Evolutionary conservation across 345 rosid genomes (phyloP).

Genomic region (Conringia planisiliqua): DNA sequence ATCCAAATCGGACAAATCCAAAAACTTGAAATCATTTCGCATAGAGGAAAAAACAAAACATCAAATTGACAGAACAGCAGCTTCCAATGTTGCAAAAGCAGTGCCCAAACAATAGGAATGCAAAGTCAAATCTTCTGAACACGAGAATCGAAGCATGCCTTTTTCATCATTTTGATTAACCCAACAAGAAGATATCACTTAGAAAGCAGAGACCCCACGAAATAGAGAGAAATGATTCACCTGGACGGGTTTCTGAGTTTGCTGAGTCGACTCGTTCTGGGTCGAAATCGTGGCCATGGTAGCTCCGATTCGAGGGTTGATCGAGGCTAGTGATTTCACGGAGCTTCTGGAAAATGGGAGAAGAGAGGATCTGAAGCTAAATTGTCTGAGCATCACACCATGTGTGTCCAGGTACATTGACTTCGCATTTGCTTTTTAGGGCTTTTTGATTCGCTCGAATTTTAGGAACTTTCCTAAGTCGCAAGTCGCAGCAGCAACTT

Average conservation of each 20-base stretch:
- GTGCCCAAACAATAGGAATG: constrained; percentile 1
- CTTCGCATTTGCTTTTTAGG: constrained; percentile 8
- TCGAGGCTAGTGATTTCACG: not conserved
- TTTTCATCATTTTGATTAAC: constrained; percentile 15
- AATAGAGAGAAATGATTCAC: constrained; percentile 13
- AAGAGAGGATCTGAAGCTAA: constrained; percentile 27
- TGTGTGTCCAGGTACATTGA: constrained; percentile 48
- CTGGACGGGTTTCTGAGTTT: constrained; percentile 38
- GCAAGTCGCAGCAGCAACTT: constrained; percentile 1
- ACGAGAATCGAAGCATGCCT: constrained; percentile 17
- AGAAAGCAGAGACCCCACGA: constrained; percentile 1
- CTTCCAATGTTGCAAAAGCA: constrained; percentile 30
- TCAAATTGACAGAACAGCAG: constrained; percentile 24
- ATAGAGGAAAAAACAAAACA: constrained; percentile 2
- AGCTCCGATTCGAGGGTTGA: constrained; percentile 33
- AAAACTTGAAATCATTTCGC: constrained; percentile 1
- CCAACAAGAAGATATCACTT: constrained; percentile 12
- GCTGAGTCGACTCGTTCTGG: constrained; percentile 31
- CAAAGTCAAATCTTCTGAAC: not conserved
- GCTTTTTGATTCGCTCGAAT: not conserved
- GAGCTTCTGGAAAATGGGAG: not conserved
- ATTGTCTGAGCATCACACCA: constrained; percentile 24
- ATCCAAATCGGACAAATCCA: constrained; percentile 22
- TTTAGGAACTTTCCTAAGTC: not conserved
- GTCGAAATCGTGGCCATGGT: constrained; percentile 29